Conservation (phyloP, 2,329 filamentous ascomycete genomes). For the Paraphoma sp. region DNA sequence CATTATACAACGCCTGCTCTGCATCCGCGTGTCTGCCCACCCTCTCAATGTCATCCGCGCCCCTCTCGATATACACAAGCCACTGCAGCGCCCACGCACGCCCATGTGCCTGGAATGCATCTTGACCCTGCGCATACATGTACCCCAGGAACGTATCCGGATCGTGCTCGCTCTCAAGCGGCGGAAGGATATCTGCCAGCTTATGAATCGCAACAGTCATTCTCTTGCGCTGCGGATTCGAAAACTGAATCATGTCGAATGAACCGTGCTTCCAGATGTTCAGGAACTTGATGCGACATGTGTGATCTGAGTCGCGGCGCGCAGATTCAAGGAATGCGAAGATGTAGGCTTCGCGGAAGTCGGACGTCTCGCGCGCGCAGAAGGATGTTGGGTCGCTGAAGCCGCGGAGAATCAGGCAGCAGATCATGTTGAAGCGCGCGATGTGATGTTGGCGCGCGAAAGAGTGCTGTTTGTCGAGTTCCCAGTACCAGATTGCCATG, state of each 20-base stretch:
- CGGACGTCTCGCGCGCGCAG: not conserved
- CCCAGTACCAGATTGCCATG: constrained; percentile 7
- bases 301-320: not conserved
- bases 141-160: not conserved
- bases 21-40: not conserved
- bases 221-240: too few species aligned
- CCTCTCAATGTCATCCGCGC: not conserved
- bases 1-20: not conserved
- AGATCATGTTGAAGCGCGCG: constrained; percentile 5
- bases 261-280: too few species aligned
- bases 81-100: constrained; percentile 7
- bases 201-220: too few species aligned
- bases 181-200: too few species aligned
- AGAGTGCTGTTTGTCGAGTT: constrained; percentile 6
- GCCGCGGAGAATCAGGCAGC: not conserved
- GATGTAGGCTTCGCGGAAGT: constrained; percentile 2
- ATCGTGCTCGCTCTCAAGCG: too few species aligned
- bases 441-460: constrained; percentile 2
- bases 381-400: not conserved
- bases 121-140: not conserved
- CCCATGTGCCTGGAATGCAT: not conserved
- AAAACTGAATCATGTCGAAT: too few species aligned
- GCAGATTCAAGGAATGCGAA: constrained; percentile 1
- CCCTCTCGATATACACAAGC: constrained; percentile 2
- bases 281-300: not conserved